Base-by-base conservation (phyloP, 192 early-diverging fungal genomes). In the Helicostylum pulchrum region DNA sequence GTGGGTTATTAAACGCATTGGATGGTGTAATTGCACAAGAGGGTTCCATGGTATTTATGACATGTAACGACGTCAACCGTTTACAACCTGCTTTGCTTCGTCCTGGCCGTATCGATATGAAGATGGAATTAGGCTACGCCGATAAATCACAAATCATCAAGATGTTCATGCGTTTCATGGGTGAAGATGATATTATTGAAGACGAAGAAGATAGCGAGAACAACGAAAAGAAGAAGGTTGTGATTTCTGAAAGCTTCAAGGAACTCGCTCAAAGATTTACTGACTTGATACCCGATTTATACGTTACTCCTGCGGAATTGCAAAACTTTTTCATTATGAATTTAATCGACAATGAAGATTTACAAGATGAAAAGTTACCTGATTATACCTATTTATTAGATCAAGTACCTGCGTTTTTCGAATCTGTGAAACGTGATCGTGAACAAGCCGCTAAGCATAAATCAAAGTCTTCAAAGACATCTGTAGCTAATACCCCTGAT, bases 1-100 rank as follows among this genome's bases (percentile, higher is more conserved):
- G 73, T 12, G 76, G 75, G 12, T 67, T 83, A 23, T 53, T 83
- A 53, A 83, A 83, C 58, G 75, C 75, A 3, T 58, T 83, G 19
- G 81, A 83, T 55, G 81, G 81, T 36, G 78, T 83, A 15, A 71
- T 71, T 42, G 81, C 74, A 7, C 77, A 77, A 56, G 79, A 83
- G 26, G 81, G 81, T 8, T 70, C 70, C 1, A 67, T 83, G 47
- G 74, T 83, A 1, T 80, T 80, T 49, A 78, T 80, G 74, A 83
- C 79, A 14, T 77, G 74, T 48, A 83, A 83, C 53, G 67, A 75
- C 26, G 72, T 78, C 23, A 67, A 64, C n/a, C 64, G 72, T 17
- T 62, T 81, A 19, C 69, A 76, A 26, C 79, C 81, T 19, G 81
- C 81, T 21, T 63, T 83, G 39, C 67, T 80, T 44, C 79, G 81